Evolutionary conservation across 129 eudicot genomes (phyloP).

Genomic region (Daucus carota): DH1_v3.0 NC_030382.2:48136001-48136500

Average conservation of each 20-base stretch:
- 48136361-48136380: conserved; percentile 11
- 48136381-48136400: conserved; percentile 50
- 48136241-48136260: conserved; percentile 27
- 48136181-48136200: conserved; percentile 72
- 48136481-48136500: conserved; percentile 34
- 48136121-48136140: not conserved
- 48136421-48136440: conserved; percentile 20
- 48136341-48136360: conserved; percentile 24
- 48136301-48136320: not conserved
- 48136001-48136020: not conserved
- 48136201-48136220: conserved; percentile 83
- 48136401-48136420: conserved; percentile 32
- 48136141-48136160: not conserved
- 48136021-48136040: not conserved
- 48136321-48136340: conserved; percentile 60
- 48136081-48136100: not conserved
- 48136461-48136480: conserved; percentile 25
- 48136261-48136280: not conserved
- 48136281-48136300: not conserved
- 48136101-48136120: not conserved
- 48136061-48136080: not conserved
- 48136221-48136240: conserved; percentile 62
- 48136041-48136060: not conserved
- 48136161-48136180: conserved; percentile 32
- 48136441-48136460: conserved; percentile 31